Conservation (phyloP, 2,329 filamentous ascomycete species). For the Laburnicola sp. region DNA sequence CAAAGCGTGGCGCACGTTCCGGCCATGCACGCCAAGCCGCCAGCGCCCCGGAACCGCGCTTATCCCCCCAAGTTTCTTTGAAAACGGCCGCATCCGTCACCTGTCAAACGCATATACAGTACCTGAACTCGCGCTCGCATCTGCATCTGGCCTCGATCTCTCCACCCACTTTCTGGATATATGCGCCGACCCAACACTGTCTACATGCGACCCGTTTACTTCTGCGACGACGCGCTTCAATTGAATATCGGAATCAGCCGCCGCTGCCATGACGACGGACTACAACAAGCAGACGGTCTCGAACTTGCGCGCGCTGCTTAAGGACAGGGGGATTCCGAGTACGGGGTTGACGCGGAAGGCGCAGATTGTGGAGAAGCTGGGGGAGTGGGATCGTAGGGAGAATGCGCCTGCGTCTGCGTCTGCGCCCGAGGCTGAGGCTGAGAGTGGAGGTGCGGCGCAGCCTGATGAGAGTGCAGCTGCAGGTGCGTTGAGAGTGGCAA, state of each 20-base stretch:
- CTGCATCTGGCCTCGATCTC: too few species aligned
- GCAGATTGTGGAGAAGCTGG: slow-evolving; percentile 52
- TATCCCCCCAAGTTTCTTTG: slow-evolving; percentile 1
- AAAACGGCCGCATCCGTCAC: slow-evolving; percentile 8
- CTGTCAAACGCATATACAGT: neutral
- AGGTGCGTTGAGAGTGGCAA: slow-evolving; percentile 7
- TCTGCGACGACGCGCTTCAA: neutral
- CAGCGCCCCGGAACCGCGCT: slow-evolving; percentile 3
- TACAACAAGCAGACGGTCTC: slow-evolving; percentile 54
- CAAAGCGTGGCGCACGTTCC: slow-evolving; percentile 1
- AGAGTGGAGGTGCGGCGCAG: slow-evolving; percentile 14
- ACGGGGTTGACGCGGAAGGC: slow-evolving; percentile 53
- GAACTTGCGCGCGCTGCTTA: slow-evolving; percentile 51
- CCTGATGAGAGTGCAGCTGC: slow-evolving; percentile 6
- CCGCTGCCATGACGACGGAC: slow-evolving; percentile 40
- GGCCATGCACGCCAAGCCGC: slow-evolving; percentile 3
- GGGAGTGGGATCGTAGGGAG: slow-evolving; percentile 30
- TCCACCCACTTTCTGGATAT: too few species aligned
- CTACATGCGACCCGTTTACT: neutral
- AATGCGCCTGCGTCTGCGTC: slow-evolving; percentile 12
- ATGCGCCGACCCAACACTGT: too few species aligned
- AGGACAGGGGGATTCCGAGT: slow-evolving; percentile 51
- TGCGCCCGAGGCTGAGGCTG: slow-evolving; percentile 17
- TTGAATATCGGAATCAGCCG: neutral
- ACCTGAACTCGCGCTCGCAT: too few species aligned